Evolutionary conservation across 208 protist species (phyloP).

Genomic region (Porcisia deanei): DNA sequence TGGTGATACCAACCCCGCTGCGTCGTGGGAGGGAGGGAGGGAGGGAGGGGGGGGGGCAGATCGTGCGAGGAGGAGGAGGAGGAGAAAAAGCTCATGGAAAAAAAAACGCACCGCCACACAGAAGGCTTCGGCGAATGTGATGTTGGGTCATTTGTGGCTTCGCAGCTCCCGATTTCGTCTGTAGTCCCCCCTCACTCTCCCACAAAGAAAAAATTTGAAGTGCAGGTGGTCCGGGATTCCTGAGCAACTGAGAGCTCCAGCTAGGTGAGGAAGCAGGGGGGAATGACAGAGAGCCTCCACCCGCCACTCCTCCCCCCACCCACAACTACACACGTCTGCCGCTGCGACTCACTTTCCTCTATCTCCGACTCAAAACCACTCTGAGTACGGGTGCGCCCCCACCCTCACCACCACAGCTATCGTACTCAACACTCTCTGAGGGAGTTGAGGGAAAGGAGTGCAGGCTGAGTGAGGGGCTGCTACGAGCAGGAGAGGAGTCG

Average conservation of each 20-base stretch:
- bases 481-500: slow-evolving; percentile 3
- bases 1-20: background rate
- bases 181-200: background rate
- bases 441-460: slow-evolving; percentile 23
- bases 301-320: too few species aligned
- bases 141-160: too few species aligned
- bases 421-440: background rate
- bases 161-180: background rate
- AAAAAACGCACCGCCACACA: too few species aligned
- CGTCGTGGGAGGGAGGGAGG: too few species aligned
- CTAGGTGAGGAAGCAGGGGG: too few species aligned
- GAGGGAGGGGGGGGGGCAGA: background rate
- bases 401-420: background rate
- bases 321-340: too few species aligned
- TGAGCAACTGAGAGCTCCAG: too few species aligned
- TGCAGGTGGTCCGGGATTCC: too few species aligned
- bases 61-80: background rate
- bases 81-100: background rate
- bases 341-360: background rate
- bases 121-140: too few species aligned
- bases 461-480: slow-evolving; percentile 18
- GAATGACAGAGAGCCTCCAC: too few species aligned
- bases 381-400: background rate
- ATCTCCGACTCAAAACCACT: slow-evolving; percentile 2
- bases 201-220: background rate